These are phyloP conservation scores for Mallotus japonicus DNA, from an alignment of 441 rosid species.

Conservation along the genomic window DNA sequence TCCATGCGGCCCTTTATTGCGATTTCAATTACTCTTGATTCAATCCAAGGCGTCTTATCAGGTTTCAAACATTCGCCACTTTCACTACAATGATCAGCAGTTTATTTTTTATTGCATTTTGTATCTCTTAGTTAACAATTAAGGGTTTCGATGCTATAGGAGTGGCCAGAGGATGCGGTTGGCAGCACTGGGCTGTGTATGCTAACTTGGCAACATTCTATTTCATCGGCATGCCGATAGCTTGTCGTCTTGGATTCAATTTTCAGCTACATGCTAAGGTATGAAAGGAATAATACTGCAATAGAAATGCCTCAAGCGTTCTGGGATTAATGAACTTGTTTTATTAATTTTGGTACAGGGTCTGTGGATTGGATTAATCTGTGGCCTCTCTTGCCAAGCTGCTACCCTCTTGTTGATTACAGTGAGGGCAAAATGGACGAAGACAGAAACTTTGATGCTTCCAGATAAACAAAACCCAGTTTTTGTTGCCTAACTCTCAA, in stretches of 20 bases:
- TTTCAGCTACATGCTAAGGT: slow-evolving; percentile 48
- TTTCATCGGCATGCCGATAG: slow-evolving; percentile 51
- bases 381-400: slow-evolving; percentile 50
- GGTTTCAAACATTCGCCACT: slow-evolving; percentile 29
- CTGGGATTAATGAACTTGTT: slow-evolving; percentile 38
- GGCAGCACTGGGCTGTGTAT: slow-evolving; percentile 50
- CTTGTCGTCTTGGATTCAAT: slow-evolving; percentile 46
- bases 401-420: slow-evolving; percentile 37
- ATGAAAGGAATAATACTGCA: neutral
- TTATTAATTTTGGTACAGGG: slow-evolving; percentile 39
- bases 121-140: neutral
- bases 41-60: slow-evolving; percentile 65
- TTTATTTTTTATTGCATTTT: neutral
- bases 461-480: neutral
- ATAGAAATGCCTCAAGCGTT: slow-evolving; percentile 2
- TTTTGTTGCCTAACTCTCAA: neutral
- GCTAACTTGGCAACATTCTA: slow-evolving; percentile 50
- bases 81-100: no score
- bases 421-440: slow-evolving; percentile 40
- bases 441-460: slow-evolving; percentile 13
- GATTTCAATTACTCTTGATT: slow-evolving; percentile 52
- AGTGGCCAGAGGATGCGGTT: slow-evolving; percentile 70
- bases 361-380: slow-evolving; percentile 61
- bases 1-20: slow-evolving; percentile 56
- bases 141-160: slow-evolving; percentile 30